Percentiles rank a stretch among this genome's conserved stretches.
Evolutionary conservation across 2,329 filamentous ascomycete genomes (phyloP).

Genomic region (Huntiella bhutanensis): DNA sequence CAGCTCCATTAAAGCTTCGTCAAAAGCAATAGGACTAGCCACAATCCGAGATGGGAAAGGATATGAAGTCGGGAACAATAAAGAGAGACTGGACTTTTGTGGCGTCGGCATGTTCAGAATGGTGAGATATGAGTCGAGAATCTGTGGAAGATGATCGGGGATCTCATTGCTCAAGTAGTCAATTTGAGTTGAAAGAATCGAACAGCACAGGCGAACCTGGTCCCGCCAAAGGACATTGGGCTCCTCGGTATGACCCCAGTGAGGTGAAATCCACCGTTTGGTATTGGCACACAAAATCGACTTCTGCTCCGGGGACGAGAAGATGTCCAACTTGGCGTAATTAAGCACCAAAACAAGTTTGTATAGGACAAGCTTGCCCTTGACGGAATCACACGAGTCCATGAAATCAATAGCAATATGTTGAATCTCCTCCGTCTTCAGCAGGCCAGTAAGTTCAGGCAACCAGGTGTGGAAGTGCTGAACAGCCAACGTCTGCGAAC

Average conservation of each 20-base stretch:
- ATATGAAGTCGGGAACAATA: conserved; percentile 78
- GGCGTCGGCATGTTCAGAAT: conserved; percentile 40
- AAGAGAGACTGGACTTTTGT: conserved; percentile 50
- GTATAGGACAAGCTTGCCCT: conserved; percentile 80
- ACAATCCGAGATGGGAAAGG: conserved; percentile 65
- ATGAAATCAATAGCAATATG: conserved; percentile 86
- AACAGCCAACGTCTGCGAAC: conserved; percentile 84
- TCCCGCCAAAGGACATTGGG: conserved; percentile 78
- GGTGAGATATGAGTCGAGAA: conserved; percentile 72
- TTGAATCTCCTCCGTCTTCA: conserved; percentile 68
- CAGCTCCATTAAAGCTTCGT: conserved; percentile 76
- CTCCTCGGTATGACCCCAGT: conserved; percentile 63
- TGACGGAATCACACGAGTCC: conserved; percentile 71
- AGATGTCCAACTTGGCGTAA: conserved; percentile 66
- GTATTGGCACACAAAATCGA: conserved; percentile 62
- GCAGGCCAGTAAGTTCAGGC: conserved; percentile 63
- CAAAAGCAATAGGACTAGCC: conserved; percentile 43
- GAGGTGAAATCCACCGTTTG: conserved; percentile 74
- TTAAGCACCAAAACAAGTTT: conserved; percentile 87
- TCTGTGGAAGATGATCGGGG: conserved; percentile 75
- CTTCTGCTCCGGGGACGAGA: conserved; percentile 58
- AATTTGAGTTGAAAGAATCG: conserved; percentile 72
- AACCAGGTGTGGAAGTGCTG: conserved; percentile 96
- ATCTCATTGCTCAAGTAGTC: conserved; percentile 62
- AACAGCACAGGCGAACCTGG: conserved; percentile 83